These are phyloP conservation scores for Aegilops sharonensis DNA, from an alignment of 176 grass and related monocot genomes.

Conservation along the genomic window DNA sequence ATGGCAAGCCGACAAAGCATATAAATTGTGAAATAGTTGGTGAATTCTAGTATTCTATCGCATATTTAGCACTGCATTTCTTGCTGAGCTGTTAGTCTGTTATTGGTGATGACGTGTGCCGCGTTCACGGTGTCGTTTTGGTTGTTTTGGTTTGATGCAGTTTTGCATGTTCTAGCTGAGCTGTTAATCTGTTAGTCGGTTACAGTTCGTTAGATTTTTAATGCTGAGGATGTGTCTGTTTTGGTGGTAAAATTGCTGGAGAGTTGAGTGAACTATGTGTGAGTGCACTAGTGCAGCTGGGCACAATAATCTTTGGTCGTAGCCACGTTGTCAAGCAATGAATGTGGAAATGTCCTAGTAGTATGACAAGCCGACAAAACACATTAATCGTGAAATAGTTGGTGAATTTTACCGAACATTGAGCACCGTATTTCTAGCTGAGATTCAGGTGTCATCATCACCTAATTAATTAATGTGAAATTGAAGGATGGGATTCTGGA, in stretches of 20 bases:
- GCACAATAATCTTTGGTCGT: background rate
- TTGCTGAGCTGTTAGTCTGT: too few relatives aligned
- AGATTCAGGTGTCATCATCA: background rate
- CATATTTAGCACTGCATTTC: background rate
- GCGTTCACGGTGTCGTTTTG: background rate
- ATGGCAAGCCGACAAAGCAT: background rate
- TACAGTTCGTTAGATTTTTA: background rate
- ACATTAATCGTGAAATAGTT: background rate
- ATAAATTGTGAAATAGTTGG: background rate
- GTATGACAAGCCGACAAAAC: background rate
- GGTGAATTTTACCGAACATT: background rate
- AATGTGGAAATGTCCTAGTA: background rate
- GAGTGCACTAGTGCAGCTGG: background rate
- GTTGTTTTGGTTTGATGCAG: background rate
- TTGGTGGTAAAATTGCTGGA: background rate
- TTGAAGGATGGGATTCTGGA: background rate
- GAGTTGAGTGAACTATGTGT: background rate
- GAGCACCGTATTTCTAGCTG: slow-evolving; percentile 5
- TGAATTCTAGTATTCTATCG: background rate
- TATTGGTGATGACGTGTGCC: background rate
- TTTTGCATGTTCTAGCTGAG: too few relatives aligned
- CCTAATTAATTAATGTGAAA: slow-evolving; percentile 13
- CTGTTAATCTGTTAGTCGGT: too few relatives aligned
- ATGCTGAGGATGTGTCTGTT: background rate
- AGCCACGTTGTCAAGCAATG: background rate